These are phyloP conservation scores for Hawksworthiomyces lignivorus DNA, from an alignment of 2,329 filamentous ascomycete genomes.

Conservation along the genomic window DNA sequence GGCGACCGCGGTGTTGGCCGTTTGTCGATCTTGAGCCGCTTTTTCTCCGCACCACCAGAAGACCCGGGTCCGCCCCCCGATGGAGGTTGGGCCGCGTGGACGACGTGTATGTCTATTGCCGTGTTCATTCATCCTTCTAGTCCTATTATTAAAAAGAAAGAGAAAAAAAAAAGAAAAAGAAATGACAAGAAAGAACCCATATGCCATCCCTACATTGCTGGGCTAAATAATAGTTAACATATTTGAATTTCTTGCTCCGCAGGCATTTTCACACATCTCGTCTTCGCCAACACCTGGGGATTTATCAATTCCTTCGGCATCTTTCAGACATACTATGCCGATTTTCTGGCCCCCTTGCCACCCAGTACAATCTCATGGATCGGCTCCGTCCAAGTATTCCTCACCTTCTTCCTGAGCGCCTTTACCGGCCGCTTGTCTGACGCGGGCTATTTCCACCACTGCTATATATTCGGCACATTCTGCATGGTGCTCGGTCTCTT, in stretches of 20 bases:
- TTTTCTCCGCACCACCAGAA: too few species aligned
- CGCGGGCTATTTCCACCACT: constrained; percentile 13
- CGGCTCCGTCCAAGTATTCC: constrained; percentile 13
- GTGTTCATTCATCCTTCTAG: neutral
- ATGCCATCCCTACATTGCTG: too few species aligned
- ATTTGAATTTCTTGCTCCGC: neutral
- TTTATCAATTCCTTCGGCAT: constrained; percentile 17
- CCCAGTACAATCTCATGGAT: constrained; percentile 18
- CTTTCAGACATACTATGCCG: constrained; percentile 17
- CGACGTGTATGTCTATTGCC: neutral
- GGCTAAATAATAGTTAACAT: too few species aligned
- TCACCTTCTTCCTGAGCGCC: constrained; percentile 11
- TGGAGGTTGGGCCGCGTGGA: constrained; percentile 11
- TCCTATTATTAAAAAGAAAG: too few species aligned
- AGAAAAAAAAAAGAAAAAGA: too few species aligned
- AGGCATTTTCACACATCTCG: constrained; percentile 17
- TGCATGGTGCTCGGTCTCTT: constrained; percentile 11
- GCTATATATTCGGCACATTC: constrained; percentile 8
- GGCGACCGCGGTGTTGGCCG: too few species aligned
- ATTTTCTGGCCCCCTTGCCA: constrained; percentile 10
- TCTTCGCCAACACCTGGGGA: constrained; percentile 18
- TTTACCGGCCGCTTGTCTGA: constrained; percentile 14
- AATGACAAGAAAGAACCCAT: too few species aligned
- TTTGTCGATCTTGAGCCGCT: too few species aligned
- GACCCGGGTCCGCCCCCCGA: constrained; percentile 8